Base-by-base conservation (phyloP, 2,329 filamentous ascomycete genomes). In the Aspergillus sp. region DNA sequence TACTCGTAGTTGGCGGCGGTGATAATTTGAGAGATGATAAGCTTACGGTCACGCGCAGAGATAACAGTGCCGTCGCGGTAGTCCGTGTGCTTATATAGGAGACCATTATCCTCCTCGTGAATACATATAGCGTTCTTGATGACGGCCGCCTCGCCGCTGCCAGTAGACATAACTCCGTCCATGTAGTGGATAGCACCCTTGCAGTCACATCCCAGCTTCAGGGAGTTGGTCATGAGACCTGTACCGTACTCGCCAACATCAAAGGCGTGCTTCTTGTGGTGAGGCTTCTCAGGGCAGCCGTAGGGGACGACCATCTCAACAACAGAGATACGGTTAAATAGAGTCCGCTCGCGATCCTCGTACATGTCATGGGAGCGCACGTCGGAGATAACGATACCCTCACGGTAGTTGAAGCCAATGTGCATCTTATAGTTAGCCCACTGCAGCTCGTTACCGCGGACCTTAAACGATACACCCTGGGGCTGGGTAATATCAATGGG, bases 1-100 rank as follows among this genome's bases (percentile, higher is more conserved):
- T 97, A 97, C 74, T 97, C 93, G 77, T 97, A 97, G 79, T 97
- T 97, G 27, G 93, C 93, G 0, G 93, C 93, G 0, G 93, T 97
- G 77, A 97, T 96, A 70, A 96, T 89, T 66, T 96, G 92, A 63
- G 91, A 92, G 64, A 97, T 83, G 70, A 96, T 83, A 57, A 97
- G 84, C 72, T 95, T 96, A 54, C 91, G 86, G 2, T 88, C 91
- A 27, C 93, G 87, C 0, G 92, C 96, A 4, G 96, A 90, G 11
- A 95, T 91, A 55, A 87, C 85, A 0, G 90, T 93, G 43, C 95
- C 89, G 70, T 97, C 93, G 40, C 93, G 85, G 84, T 96, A 97
- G 75, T 97, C 93, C 12, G 87, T 92, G 77, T 96, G 91, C 78
- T 97, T 97, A 84, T 96, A 96, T 0, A 96, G 80, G 59, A 97